Base-by-base conservation (phyloP, 176 grass and related monocot genomes). In the Musa beccarii region DNA sequence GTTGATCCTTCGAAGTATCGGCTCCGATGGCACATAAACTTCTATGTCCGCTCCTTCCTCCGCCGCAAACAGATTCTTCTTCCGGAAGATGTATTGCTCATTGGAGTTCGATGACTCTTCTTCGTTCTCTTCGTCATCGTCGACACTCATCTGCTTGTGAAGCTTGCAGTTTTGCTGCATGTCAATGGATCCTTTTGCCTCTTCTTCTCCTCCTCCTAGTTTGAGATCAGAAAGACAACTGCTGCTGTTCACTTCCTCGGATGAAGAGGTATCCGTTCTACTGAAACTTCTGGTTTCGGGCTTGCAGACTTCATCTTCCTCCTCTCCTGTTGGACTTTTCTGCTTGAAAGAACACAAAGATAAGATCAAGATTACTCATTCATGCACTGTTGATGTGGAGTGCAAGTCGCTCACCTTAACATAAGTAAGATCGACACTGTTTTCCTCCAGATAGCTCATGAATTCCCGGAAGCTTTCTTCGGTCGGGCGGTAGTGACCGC, bases 401-500 rank as follows among this genome's bases (percentile, higher is more conserved):
- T 14, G 20, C 71, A 51, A 14, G 54, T 64, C 17, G 52, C 51
- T 78, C 66, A 85, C 93, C 85, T 96, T 88, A 74, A 96, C 85
- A 83, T 92, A 74, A 51, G 84, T 81, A 71, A 96, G 90, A 85
- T 92, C 87, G 10, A 96, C 80, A 75, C 85, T 77, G 55, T 79
- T 90, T 10, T 81, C 83, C 85, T 76, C 86, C 29, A 96, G 89
- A 74, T 84, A 96, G 55, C 28, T 92, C 93, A 90, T 90, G 71
- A 96, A 96, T 71, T 90, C 89, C 22, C 76, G 74, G 64, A 96
- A 96, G 72, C 92, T 96, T 12, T 87, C 85, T 78, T 96, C 87
- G 1, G 93, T 96, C 11, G 93, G 93, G 26, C 90, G 83, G 69
- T 96, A 96, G 71, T 92, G 92, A 49, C 92, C 92, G 49, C 92